phyloP scores from a whole-genome alignment of 1,284 basidiomycete genomes.

The Cerrena zonata region DNA sequence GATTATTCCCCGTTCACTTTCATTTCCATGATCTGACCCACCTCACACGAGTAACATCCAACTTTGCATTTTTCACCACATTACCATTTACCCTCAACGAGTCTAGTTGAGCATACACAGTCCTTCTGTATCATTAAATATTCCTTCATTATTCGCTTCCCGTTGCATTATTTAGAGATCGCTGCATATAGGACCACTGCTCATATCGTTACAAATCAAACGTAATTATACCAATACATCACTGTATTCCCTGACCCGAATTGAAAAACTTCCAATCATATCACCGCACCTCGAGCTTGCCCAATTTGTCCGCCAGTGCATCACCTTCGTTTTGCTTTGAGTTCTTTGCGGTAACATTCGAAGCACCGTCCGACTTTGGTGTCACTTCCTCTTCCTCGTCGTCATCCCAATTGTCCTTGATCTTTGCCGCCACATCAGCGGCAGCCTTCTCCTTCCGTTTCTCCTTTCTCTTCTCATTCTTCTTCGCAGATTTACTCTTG shows the following conservation, averaged over 20 bases:
- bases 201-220: not conserved
- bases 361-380: not conserved
- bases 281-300: conserved; percentile 37
- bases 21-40: no score
- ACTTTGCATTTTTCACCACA: not conserved
- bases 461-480: conserved; percentile 73
- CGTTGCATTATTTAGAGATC: not conserved
- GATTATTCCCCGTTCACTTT: not conserved
- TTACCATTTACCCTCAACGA: not conserved
- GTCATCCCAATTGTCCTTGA: conserved; percentile 74
- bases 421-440: conserved; percentile 31
- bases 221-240: conserved; percentile 6
- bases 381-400: conserved; percentile 50
- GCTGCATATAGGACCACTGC: not conserved
- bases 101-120: not conserved
- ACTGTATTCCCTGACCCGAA: conserved; percentile 2
- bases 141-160: not conserved
- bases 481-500: conserved; percentile 61
- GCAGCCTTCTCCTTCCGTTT: conserved; percentile 51
- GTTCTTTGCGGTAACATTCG: conserved; percentile 3
- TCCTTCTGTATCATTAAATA: not conserved
- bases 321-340: conserved; percentile 19
- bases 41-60: not conserved
- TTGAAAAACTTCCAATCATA: no score
- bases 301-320: conserved; percentile 38